Evolutionary conservation across 202 grass and related monocot species (phyloP), one percentile per base, ranked within the genome.

Genomic region (Cymbopogon flexuosus): DNA sequence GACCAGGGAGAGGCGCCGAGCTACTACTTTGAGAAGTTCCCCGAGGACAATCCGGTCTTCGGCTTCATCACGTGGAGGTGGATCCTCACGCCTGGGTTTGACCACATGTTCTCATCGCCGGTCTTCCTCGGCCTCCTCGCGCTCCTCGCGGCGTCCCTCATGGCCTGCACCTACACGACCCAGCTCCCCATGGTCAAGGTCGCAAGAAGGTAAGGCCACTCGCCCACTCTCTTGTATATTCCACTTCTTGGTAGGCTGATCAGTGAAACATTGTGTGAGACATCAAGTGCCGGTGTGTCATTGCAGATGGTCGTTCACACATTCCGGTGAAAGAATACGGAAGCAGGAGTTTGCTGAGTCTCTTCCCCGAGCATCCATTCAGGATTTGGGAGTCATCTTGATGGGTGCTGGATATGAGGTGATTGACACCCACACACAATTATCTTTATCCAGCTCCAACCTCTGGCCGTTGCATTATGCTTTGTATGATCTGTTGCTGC

Each of bases 401-500:
- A 95, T 95, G 90, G 96, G 96, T 21, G 80, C 84, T 22, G 92
- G 96, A 75, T 98, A 95, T 87, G 95, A 98, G 94, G 94, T 97
- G 73, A 60, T 31, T 85, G 15, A 2, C 57, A 77, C 27, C 27
- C 27, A 27, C 30, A 8, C 77, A 67, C 24, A 18, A 3, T 31
- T 16, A 27, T 35, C 10, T 73, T 46, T 8, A 80, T 30, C 64
- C 69, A 14, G 3, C 30, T 24, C 37, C 3, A 56, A 13, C n/a
- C 45, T 54, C 0, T 37, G 34, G 16, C 75, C 16, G 41, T 52
- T 77, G 39, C 19, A 68, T 69, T 37, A 81, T 68, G 13, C 63
- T 3, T 45, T 46, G 41, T 65, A 76, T 79, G 65, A 60, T 83
- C 2, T 58, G 56, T 68, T 52, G 5, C 51, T 74, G 77, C 82